Evolutionary conservation across 805 yeast species (phyloP).

Genomic region (Debaryomyces hansenii): DNA sequence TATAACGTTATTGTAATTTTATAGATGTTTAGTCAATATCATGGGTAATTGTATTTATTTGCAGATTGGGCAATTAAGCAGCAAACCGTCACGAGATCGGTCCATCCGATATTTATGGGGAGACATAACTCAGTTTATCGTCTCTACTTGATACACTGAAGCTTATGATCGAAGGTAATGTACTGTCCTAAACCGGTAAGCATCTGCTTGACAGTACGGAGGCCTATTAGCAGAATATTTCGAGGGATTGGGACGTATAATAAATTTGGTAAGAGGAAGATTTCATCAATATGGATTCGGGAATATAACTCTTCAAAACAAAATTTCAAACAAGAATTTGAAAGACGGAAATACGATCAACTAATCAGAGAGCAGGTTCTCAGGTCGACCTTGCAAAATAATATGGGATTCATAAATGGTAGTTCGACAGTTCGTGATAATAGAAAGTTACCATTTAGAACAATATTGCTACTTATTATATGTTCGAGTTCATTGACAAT

Average conservation of each 20-base stretch:
- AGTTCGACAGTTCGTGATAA: neutral
- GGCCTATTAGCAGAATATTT: neutral
- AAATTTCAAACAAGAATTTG: constrained; percentile 8
- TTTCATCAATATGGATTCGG: neutral
- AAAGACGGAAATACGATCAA: constrained; percentile 15
- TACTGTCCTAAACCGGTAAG: too few species aligned
- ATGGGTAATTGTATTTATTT: neutral
- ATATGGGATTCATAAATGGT: constrained; percentile 7
- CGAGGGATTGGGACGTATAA: neutral
- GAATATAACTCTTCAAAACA: constrained; percentile 2
- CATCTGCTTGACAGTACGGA: neutral
- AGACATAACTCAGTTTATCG: too few species aligned
- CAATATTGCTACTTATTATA: constrained; percentile 17
- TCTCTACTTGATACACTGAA: too few species aligned
- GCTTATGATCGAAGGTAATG: too few species aligned
- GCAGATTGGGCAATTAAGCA: too few species aligned
- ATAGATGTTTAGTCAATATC: neutral
- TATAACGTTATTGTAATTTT: neutral
- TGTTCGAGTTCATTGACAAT: constrained; percentile 24
- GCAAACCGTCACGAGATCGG: too few species aligned
- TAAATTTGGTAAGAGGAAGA: neutral
- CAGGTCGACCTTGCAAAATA: constrained; percentile 10
- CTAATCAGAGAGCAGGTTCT: constrained; percentile 8
- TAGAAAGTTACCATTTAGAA: constrained; percentile 17
- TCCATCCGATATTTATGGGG: too few species aligned